These are phyloP conservation scores for Schrenkiella parvula DNA, from an alignment of 345 rosid species.

Conservation along the genomic window DNA sequence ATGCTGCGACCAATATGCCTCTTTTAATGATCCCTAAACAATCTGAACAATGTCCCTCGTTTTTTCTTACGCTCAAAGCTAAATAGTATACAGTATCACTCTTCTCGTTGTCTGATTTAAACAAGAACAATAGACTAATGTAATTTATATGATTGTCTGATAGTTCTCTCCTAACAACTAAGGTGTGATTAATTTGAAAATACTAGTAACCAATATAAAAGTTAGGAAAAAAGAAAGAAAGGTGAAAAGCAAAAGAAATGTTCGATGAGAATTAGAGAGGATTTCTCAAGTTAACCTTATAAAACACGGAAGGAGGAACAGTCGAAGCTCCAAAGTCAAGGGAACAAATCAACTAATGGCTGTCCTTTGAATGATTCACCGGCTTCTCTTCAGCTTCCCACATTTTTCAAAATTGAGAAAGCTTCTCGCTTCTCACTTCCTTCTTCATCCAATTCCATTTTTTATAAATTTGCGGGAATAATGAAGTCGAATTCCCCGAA, in stretches of 20 bases:
- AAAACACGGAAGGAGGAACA: background rate
- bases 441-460: background rate
- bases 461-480: background rate
- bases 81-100: background rate
- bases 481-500: constrained; percentile 41
- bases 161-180: too few species aligned
- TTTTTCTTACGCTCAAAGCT: too few species aligned
- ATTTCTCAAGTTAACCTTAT: background rate
- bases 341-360: constrained; percentile 4
- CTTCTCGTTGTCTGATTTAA: too few species aligned
- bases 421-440: background rate
- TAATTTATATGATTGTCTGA: too few species aligned
- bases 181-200: too few species aligned
- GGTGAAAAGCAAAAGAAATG: background rate
- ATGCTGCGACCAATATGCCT: background rate
- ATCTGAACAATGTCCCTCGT: background rate
- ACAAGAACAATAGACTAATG: too few species aligned
- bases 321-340: constrained; percentile 6
- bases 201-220: too few species aligned
- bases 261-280: background rate
- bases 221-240: background rate
- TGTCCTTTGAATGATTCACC: constrained; percentile 24
- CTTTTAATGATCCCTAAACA: background rate
- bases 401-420: background rate
- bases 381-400: constrained; percentile 1